phyloP scores from a whole-genome alignment of 306 rosid genomes.

The Lupinus albus region DNA sequence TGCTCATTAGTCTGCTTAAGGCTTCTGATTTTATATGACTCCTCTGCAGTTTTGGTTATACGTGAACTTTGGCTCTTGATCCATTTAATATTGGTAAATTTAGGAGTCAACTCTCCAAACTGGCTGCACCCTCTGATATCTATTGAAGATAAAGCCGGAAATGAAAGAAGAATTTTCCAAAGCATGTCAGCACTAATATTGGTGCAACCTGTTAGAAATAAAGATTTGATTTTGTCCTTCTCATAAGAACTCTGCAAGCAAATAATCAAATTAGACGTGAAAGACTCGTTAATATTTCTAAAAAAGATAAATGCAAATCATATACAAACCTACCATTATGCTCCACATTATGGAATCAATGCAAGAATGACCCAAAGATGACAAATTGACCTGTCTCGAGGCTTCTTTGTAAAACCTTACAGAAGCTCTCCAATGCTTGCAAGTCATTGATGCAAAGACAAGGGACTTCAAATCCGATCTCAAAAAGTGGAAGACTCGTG shows the following conservation, averaged over 20 bases:
- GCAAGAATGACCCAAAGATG: constrained; percentile 79
- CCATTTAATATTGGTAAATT: constrained; percentile 75
- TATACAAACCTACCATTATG: constrained; percentile 66
- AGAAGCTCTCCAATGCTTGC: constrained; percentile 90
- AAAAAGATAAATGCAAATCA: constrained; percentile 36
- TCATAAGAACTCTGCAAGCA: constrained; percentile 73
- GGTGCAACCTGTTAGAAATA: constrained; percentile 76
- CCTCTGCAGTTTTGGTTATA: constrained; percentile 56
- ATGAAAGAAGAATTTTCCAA: constrained; percentile 73
- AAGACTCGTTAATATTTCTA: constrained; percentile 30
- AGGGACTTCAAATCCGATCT: constrained; percentile 81
- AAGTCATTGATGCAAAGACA: constrained; percentile 72
- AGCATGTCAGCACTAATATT: constrained; percentile 69
- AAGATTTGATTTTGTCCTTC: constrained; percentile 71
- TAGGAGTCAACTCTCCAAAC: constrained; percentile 67
- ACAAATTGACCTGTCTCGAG: constrained; percentile 74
- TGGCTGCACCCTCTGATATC: constrained; percentile 92
- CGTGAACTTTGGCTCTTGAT: constrained; percentile 67
- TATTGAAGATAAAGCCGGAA: constrained; percentile 67
- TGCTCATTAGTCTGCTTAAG: constrained; percentile 70
- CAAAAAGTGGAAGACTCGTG: constrained; percentile 75
- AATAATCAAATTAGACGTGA: constrained; percentile 40
- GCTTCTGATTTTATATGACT: constrained; percentile 68
- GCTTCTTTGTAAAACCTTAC: constrained; percentile 70
- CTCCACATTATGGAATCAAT: constrained; percentile 65